A percentile compares a stretch with the other conserved stretches of the same genome.
Conservation (phyloP, 345 rosid genomes). For the Lepidium sativum region DNA sequence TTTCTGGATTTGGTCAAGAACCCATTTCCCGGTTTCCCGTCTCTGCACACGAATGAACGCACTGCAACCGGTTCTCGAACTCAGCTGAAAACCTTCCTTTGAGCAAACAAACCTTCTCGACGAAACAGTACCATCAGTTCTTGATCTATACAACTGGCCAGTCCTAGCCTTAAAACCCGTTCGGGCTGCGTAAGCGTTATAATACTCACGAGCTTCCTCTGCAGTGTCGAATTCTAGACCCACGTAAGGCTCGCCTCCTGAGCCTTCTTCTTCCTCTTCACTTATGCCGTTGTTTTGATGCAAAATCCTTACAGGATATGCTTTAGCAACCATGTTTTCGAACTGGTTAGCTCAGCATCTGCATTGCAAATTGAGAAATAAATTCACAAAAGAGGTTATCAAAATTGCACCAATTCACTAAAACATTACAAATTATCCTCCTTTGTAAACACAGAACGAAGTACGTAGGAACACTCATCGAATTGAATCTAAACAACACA, state of each 20-base stretch:
- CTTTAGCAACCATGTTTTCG: constrained; percentile 43
- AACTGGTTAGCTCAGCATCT: constrained; percentile 33
- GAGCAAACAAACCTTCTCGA: constrained; percentile 82
- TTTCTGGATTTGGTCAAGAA: constrained; percentile 68
- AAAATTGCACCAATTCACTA: not conserved
- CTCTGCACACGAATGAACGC: constrained; percentile 82
- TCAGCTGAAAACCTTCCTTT: constrained; percentile 83
- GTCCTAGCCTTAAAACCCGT: constrained; percentile 67
- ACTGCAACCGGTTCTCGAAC: constrained; percentile 81
- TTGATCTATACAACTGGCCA: constrained; percentile 81
- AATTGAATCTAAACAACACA: not conserved
- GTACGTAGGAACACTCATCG: not conserved
- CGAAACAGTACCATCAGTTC: constrained; percentile 77
- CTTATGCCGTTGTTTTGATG: constrained; percentile 24
- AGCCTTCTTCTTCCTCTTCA: constrained; percentile 34
- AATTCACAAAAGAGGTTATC: not conserved
- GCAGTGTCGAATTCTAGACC: constrained; percentile 77
- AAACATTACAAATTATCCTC: not conserved
- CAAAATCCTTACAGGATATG: constrained; percentile 44
- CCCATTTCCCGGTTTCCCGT: constrained; percentile 81
- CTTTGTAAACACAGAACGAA: not conserved
- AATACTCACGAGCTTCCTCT: constrained; percentile 75
- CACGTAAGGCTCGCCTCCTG: constrained; percentile 43
- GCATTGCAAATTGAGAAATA: constrained; percentile 33
- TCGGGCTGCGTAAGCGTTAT: constrained; percentile 44